Conservation (phyloP, 2,329 filamentous ascomycete genomes). For the Thielaviopsis euricoi region DNA sequence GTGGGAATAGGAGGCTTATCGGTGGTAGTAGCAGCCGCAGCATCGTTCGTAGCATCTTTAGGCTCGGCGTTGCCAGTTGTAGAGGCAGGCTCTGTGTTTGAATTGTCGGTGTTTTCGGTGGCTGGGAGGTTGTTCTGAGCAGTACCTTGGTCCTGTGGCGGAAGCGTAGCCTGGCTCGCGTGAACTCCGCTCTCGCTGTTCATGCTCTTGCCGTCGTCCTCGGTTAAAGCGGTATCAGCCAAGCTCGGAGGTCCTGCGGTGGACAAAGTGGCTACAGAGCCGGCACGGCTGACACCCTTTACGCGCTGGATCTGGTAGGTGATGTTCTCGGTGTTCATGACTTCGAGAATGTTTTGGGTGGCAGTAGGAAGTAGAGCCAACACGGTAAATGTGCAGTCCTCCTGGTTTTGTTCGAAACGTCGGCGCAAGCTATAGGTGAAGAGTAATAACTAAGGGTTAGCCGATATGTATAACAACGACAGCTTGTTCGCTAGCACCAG, state of each 20-base stretch:
- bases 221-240: slow-evolving; percentile 55
- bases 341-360: slow-evolving; percentile 73
- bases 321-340: slow-evolving; percentile 80
- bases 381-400: slow-evolving; percentile 95
- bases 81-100: slow-evolving; percentile 11
- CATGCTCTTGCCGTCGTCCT: slow-evolving; percentile 67
- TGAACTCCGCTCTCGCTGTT: slow-evolving; percentile 73
- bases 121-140: slow-evolving; percentile 13
- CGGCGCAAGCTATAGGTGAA: slow-evolving; percentile 55
- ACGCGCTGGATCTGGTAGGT: slow-evolving; percentile 89
- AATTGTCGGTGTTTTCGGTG: slow-evolving; percentile 17
- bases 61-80: not conserved
- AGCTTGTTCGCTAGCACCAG: not conserved
- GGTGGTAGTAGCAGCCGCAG: not conserved
- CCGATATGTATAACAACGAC: not conserved
- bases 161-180: slow-evolving; percentile 55
- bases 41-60: not conserved
- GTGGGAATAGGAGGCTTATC: not conserved
- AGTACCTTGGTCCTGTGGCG: slow-evolving; percentile 27
- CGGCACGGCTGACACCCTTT: slow-evolving; percentile 47
- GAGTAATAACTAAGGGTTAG: slow-evolving; percentile 5
- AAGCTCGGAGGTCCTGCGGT: slow-evolving; percentile 42
- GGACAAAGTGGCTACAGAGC: slow-evolving; percentile 37
- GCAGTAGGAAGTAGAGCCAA: slow-evolving; percentile 88
- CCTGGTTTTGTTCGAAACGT: slow-evolving; percentile 96